Conservation (phyloP, 2,329 filamentous ascomycete genomes). For the Leptographium galeiforme region DNA sequence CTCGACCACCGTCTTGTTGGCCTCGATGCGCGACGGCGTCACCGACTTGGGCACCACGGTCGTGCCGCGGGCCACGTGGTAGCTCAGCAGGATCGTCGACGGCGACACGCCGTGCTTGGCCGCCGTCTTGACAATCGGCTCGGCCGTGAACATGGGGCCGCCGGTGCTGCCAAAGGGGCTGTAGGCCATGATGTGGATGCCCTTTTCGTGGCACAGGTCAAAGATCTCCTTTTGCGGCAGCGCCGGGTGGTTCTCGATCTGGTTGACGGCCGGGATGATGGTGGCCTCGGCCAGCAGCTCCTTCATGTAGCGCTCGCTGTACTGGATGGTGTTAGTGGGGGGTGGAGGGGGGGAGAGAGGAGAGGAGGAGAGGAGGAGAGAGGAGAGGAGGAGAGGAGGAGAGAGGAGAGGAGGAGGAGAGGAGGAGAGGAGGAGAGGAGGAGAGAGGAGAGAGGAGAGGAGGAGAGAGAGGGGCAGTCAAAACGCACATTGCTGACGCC, state of each 20-base stretch:
- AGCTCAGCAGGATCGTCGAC: constrained; percentile 55
- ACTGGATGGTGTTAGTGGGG: constrained; percentile 19
- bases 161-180: constrained; percentile 52
- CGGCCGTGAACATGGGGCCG: constrained; percentile 49
- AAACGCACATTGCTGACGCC: constrained; percentile 40
- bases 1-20: constrained; percentile 54
- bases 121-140: constrained; percentile 48
- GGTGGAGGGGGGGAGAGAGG: not conserved
- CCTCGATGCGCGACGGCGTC: constrained; percentile 52
- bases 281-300: constrained; percentile 35
- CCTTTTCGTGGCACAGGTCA: constrained; percentile 52
- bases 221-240: constrained; percentile 61
- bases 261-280: constrained; percentile 53
- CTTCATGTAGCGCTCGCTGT: constrained; percentile 42
- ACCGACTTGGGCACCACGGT: constrained; percentile 66
- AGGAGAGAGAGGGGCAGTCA: not conserved
- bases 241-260: constrained; percentile 62
- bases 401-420: not conserved
- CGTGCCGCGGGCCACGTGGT: constrained; percentile 54
- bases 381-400: not conserved
- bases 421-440: not conserved
- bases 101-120: constrained; percentile 48
- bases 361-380: not conserved
- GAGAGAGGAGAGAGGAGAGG: not conserved
- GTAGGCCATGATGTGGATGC: constrained; percentile 62